Evolutionary conservation across 2,329 filamentous ascomycete genomes (phyloP).

Genomic region (Pseudocercospora crystallina): DNA sequence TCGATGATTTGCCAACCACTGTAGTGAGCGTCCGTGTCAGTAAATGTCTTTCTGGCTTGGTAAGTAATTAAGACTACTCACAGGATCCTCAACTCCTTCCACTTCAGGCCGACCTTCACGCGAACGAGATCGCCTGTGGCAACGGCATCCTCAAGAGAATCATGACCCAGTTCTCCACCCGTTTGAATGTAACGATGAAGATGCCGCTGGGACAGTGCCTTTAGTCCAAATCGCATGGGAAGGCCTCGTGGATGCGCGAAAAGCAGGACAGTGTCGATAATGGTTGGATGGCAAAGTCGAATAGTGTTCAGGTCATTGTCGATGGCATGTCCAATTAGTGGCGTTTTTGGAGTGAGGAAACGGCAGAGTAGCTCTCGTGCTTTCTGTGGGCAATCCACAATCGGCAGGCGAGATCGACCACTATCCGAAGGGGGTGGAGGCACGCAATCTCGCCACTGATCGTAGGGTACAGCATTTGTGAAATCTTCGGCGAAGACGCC

Average conservation of each 20-base stretch:
- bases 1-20: constrained; percentile 66
- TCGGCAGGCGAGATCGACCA: constrained; percentile 52
- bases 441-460: constrained; percentile 23
- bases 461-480: constrained; percentile 63
- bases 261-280: constrained; percentile 83
- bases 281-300: constrained; percentile 77
- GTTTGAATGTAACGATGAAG: constrained; percentile 78
- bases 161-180: constrained; percentile 68
- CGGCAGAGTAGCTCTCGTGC: constrained; percentile 78
- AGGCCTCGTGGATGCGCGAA: constrained; percentile 77
- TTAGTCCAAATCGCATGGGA: constrained; percentile 76
- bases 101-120: constrained; percentile 67
- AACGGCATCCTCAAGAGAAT: constrained; percentile 86
- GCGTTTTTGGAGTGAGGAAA: constrained; percentile 72
- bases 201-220: constrained; percentile 66
- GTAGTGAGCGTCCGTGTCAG: no score
- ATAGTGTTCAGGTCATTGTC: constrained; percentile 92
- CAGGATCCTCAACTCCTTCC: constrained; percentile 61
- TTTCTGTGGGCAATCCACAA: constrained; percentile 71
- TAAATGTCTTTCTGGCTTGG: no score
- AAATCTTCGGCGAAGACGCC: constrained; percentile 80
- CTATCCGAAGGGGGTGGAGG: constrained; percentile 18
- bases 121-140: constrained; percentile 85
- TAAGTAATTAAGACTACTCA: no score
- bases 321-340: constrained; percentile 86